Percentiles rank a stretch among this genome's conserved stretches.
phyloP scores from a whole-genome alignment of 257 asterid species.

The Scutellaria baicalensis region DNA sequence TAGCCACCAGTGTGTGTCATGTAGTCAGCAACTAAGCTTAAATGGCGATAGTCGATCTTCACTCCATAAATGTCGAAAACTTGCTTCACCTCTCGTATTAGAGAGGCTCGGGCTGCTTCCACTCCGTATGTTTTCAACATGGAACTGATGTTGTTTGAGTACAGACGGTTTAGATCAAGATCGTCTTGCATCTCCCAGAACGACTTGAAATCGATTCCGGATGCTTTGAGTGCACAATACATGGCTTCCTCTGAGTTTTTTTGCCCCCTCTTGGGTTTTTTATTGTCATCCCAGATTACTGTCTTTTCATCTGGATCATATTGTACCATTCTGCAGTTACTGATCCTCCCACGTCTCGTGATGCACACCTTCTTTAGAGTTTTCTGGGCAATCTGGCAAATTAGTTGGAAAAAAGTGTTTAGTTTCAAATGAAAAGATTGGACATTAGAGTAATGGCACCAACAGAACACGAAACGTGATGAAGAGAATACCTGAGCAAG shows the following conservation, averaged over 20 bases:
- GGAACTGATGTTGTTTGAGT: slow-evolving; percentile 63
- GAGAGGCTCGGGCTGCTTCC: slow-evolving; percentile 83
- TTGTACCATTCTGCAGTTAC: slow-evolving; percentile 67
- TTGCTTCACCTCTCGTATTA: slow-evolving; percentile 71
- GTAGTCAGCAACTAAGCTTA: slow-evolving; percentile 75
- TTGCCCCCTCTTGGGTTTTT: slow-evolving; percentile 28
- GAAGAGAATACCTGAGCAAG: slow-evolving; percentile 64
- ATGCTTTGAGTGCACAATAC: slow-evolving; percentile 87
- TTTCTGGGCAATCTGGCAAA: slow-evolving; percentile 70
- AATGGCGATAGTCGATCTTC: slow-evolving; percentile 82
- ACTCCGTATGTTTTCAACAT: slow-evolving; percentile 76
- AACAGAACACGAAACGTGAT: background rate
- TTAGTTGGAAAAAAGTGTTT: background rate
- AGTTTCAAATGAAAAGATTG: background rate
- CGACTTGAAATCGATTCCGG: slow-evolving; percentile 65
- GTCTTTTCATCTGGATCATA: slow-evolving; percentile 78
- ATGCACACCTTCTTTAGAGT: slow-evolving; percentile 69
- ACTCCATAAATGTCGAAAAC: slow-evolving; percentile 91
- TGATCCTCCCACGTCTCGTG: slow-evolving; percentile 59
- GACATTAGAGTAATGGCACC: no score
- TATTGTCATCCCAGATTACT: slow-evolving; percentile 63
- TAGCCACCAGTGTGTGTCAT: slow-evolving; percentile 93
- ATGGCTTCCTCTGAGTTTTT: slow-evolving; percentile 20
- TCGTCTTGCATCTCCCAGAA: slow-evolving; percentile 73
- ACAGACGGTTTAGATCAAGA: slow-evolving; percentile 60